Evolutionary conservation across 1,139 yeast genomes (phyloP), one percentile per base, ranked within the genome.

Genomic region (Pneumocystis carinii): DNA sequence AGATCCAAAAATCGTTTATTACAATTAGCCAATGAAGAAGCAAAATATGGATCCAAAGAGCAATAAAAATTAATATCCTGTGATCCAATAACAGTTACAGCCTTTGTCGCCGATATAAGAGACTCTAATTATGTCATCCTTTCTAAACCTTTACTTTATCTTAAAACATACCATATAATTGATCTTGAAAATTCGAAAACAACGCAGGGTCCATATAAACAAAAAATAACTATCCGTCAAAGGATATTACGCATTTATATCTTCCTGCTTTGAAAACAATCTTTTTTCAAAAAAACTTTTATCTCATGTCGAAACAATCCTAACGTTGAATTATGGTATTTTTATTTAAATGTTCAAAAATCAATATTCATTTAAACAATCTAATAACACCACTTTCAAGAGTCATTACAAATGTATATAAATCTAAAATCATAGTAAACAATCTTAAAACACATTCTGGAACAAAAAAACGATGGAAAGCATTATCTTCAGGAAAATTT

Each of bases 21-120:
- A 1, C 82, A 73, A 1, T 70, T 69, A 39, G 80, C 79, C 32
- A 84, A 75, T 24, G 78, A 72, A 1, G 69, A 66, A 5, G 80
- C 76, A 37, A 87, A 72, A 0, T 73, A 71, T 1, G 77, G 70
- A 70, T 89, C 95, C n/a, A 90, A 73, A 59, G 90, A 82, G 63
- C 79, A 80, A 74, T 84, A 83, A 70, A 90, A 92, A 59, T 80
- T 81, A 35, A 90, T 81, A 75, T 92, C 98, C 67, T 87, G 89
- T 0, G 89, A 83, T 1, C 90, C 86, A 59, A 92, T 75, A 1
- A 87, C 82, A 5, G 86, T 77, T 0, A 96, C 82, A 1, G 87
- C 81, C 67, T 96, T 78, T 48, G 89, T 83, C 1, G 86, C 78
- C 35, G 78, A 78, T 62, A 82, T 78, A 2, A 64, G 63, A 82